Evolutionary conservation across 129 eudicot species (phyloP).

Genomic region (Chrysanthemum lavandulifolium): DNA sequence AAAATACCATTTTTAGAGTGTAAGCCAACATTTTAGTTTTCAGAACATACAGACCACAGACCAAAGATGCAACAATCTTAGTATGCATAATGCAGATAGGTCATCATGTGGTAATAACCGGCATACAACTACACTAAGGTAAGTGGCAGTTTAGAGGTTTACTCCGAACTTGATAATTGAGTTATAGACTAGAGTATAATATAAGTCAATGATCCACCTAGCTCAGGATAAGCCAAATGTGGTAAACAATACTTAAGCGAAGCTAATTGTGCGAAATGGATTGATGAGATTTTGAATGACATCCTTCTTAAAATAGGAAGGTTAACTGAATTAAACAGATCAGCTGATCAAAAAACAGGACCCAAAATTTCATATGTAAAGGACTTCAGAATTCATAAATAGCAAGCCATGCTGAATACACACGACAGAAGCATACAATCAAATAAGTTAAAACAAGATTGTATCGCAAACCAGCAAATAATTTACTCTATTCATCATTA

Average conservation of each 20-base stretch:
- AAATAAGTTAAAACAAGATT: slow-evolving; percentile 24
- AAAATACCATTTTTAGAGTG: no score
- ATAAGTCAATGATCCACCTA: no score
- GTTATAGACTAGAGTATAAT: neutral
- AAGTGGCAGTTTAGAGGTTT: neutral
- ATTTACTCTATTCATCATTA: slow-evolving; percentile 5
- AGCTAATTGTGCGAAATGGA: neutral
- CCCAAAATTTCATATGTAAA: neutral
- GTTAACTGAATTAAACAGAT: neutral
- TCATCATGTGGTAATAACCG: neutral
- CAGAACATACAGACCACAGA: neutral
- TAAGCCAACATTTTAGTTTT: neutral
- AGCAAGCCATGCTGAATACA: slow-evolving; percentile 24
- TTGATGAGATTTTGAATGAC: neutral
- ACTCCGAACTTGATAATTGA: neutral
- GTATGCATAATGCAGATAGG: neutral
- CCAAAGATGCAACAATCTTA: neutral
- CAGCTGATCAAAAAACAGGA: neutral
- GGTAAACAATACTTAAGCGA: neutral
- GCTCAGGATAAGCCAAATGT: neutral
- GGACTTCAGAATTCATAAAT: slow-evolving; percentile 19
- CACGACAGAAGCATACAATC: slow-evolving; percentile 22
- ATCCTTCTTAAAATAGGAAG: neutral
- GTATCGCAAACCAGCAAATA: slow-evolving; percentile 23
- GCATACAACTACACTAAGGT: neutral